Base-by-base conservation (phyloP, 2,329 filamentous ascomycete genomes). In the Exophiala phaeomuriformis region DNA sequence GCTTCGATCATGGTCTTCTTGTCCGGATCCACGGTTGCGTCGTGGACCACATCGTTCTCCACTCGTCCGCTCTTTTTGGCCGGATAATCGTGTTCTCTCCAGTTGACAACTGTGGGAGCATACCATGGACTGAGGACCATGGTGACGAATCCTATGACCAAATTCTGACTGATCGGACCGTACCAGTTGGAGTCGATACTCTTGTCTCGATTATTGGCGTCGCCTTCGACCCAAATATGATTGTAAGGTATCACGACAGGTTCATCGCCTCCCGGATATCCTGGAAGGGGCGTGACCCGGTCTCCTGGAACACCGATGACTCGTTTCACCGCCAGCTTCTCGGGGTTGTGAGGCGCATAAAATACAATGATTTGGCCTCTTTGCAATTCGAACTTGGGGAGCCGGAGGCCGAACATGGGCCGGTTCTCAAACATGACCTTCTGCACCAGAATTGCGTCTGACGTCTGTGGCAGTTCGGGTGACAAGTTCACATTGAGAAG, bases 141-240 rank as follows among this genome's bases (percentile, higher is more conserved):
- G 8, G 84, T 81, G 19, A 90, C 82, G 64, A 78, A 83, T 0
- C 90, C 90, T 36, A 83, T 82, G 35, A 97, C 79, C 59, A 97
- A 68, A 51, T 80, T 81, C 59, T 81, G 81, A 28, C 86, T 85
- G 45, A 94, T 82, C 3, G 93, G 89, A 1, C 93, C 93, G 69
- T 94, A 96, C 8, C 82, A 82, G 70, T 95, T 95, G 69, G 90
- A 95, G 72, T 98, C 93, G 55, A 84, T 69, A 51, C 82, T 88
- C 63, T 80, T 80, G 45, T 79, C 77, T 63, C 81, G 79, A 64
- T 80, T 79, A 47, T 79, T 77, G 8, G 86, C 89, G 67, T 98
- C 93, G 1, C 93, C 93, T 68, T 97, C 91, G 1, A 98, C 82
- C 93, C 93, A 98, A 30, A 97, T 78, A 72, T 97, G 90, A 12